Evolutionary conservation across 1,284 basidiomycete genomes (phyloP).

Genomic region (Trametes pubescens): DNA sequence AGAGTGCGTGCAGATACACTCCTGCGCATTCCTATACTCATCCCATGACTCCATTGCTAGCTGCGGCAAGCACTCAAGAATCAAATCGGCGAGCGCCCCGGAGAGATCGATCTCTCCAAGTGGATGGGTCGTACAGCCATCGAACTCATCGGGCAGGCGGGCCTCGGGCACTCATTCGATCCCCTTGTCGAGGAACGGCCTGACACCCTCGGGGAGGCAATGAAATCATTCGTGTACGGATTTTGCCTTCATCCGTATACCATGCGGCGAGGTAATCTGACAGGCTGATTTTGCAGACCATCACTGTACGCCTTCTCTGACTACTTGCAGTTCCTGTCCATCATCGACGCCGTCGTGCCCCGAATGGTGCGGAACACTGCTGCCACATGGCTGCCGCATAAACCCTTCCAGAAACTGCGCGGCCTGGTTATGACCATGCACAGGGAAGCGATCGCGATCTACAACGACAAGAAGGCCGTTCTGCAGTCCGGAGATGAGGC

Average conservation of each 20-base stretch:
- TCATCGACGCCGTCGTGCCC: slow-evolving; percentile 20
- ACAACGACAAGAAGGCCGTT: slow-evolving; percentile 31
- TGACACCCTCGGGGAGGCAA: slow-evolving; percentile 17
- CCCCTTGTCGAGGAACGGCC: slow-evolving; percentile 21
- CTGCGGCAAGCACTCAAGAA: slow-evolving; percentile 18
- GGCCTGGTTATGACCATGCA: slow-evolving; percentile 28
- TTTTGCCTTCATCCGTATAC: no score
- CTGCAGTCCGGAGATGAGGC: slow-evolving; percentile 28
- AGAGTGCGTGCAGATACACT: slow-evolving; percentile 1
- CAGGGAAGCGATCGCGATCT: slow-evolving; percentile 27
- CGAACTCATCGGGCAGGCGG: slow-evolving; percentile 33
- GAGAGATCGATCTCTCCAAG: slow-evolving; percentile 28
- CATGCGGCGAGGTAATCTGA: not conserved
- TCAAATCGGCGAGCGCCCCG: slow-evolving; percentile 8
- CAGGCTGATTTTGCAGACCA: not conserved
- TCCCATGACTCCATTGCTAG: not conserved
- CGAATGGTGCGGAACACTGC: slow-evolving; percentile 8
- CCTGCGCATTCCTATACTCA: no score
- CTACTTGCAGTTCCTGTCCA: slow-evolving; percentile 21
- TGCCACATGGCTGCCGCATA: slow-evolving; percentile 17
- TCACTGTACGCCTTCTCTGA: slow-evolving; percentile 10
- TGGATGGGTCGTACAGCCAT: slow-evolving; percentile 35
- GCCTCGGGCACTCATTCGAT: slow-evolving; percentile 34
- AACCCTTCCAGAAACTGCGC: slow-evolving; percentile 22
- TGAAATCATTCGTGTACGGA: slow-evolving; percentile 27